Conservation (phyloP, 2,329 filamentous ascomycete genomes). For the Alternaria triticina region DNA sequence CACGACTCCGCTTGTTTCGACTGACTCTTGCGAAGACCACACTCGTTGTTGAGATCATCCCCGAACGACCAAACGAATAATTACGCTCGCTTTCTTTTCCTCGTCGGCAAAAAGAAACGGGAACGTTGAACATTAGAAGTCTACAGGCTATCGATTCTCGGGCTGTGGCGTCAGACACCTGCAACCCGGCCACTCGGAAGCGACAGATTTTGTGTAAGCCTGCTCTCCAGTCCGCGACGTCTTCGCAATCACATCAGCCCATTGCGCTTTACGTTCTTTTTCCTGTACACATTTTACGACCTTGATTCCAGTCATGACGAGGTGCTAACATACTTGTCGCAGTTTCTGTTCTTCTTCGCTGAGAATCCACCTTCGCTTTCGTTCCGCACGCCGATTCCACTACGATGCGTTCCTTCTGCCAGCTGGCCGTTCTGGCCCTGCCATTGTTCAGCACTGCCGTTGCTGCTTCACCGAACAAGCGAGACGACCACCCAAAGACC, state of each 20-base stretch:
- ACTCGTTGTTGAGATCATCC: neutral
- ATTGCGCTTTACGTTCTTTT: conserved; percentile 2
- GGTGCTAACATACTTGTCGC: conserved; percentile 27
- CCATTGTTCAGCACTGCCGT: conserved; percentile 36
- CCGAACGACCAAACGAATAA: neutral
- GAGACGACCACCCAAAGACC: conserved; percentile 13
- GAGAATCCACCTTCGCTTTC: conserved; percentile 9
- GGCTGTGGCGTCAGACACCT: conserved; percentile 5
- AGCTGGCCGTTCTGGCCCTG: conserved; percentile 38
- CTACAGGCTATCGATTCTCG: conserved; percentile 4
- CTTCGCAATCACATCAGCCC: conserved; percentile 7
- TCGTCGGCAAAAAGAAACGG: neutral
- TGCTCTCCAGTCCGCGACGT: conserved; percentile 1
- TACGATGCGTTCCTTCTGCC: conserved; percentile 42
- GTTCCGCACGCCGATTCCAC: neutral
- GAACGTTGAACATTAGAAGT: neutral
- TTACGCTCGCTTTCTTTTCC: neutral
- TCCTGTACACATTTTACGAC: conserved; percentile 7
- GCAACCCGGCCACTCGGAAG: conserved; percentile 13
- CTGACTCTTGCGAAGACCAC: conserved; percentile 1
- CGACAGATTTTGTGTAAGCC: conserved; percentile 21
- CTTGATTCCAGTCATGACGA: conserved; percentile 10
- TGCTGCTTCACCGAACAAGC: conserved; percentile 27
- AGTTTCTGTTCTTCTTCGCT: conserved; percentile 16
- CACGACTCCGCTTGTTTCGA: neutral